Conservation (phyloP, 2,329 filamentous ascomycete genomes). For the Amylocarpus encephaloides region DNA sequence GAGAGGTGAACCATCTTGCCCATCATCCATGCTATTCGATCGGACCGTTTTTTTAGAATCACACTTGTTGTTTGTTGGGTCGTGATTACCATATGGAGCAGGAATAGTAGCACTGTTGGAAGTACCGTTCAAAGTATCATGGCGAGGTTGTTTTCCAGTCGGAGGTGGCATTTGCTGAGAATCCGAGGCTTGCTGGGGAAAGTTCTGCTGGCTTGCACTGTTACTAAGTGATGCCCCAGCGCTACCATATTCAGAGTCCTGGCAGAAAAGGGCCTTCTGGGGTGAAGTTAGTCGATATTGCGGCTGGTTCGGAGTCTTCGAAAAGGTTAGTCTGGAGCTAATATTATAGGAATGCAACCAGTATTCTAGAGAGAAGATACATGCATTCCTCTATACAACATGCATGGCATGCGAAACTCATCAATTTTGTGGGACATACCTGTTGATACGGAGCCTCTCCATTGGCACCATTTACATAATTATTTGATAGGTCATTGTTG, state of each 20-base stretch:
- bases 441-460: slow-evolving; percentile 2
- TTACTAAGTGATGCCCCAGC: slow-evolving; percentile 26
- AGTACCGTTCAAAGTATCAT: not conserved
- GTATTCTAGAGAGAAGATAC: no score
- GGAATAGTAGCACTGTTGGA: not conserved
- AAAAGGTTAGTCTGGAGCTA: not conserved
- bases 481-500: not conserved
- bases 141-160: not conserved
- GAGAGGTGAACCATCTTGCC: slow-evolving; percentile 13
- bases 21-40: not conserved
- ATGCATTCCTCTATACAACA: no score
- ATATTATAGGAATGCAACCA: no score
- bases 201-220: slow-evolving; percentile 10
- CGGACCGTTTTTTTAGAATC: not conserved
- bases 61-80: not conserved
- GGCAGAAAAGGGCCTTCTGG: slow-evolving; percentile 10
- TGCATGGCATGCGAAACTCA: not conserved
- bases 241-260: slow-evolving; percentile 30
- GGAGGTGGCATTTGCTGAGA: not conserved
- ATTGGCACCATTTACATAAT: not conserved
- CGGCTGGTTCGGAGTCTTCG: slow-evolving; percentile 2
- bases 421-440: slow-evolving; percentile 1
- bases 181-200: slow-evolving; percentile 9
- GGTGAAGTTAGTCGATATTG: slow-evolving; percentile 3
- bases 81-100: not conserved